Conservation (phyloP, 768 basidiomycete species). For the Krasilnikovozyma curviuscula region DNA sequence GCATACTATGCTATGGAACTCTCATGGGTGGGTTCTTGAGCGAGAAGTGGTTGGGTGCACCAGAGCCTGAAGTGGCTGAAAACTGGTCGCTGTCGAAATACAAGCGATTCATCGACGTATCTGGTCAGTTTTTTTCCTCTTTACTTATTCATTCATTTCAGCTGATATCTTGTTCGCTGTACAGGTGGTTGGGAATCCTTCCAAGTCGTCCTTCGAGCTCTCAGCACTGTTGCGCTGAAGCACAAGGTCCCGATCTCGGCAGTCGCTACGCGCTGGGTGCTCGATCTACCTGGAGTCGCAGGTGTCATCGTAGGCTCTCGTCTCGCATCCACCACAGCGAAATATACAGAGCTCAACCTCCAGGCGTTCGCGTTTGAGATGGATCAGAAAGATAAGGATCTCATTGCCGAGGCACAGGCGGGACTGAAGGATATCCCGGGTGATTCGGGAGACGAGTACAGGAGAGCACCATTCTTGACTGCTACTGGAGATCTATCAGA, state of each 20-base stretch:
- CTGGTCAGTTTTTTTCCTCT: conserved; percentile 1
- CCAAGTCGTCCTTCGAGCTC: conserved; percentile 1
- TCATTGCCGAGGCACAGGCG: conserved; percentile 2
- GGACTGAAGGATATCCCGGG: conserved; percentile 7
- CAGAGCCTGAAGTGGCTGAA: neutral
- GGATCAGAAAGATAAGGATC: neutral
- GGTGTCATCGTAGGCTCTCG: conserved; percentile 7
- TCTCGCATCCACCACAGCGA: neutral
- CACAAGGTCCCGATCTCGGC: conserved; percentile 1
- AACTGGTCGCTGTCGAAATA: conserved; percentile 10
- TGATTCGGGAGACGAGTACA: conserved; percentile 9
- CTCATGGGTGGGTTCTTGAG: conserved; percentile 6
- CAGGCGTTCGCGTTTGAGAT: neutral
- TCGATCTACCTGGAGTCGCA: conserved; percentile 1
- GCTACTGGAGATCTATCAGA: conserved; percentile 6
- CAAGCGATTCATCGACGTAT: conserved; percentile 9
- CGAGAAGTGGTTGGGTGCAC: conserved; percentile 5
- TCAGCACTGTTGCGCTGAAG: neutral
- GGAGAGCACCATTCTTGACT: conserved; percentile 5
- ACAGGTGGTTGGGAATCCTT: too few species aligned
- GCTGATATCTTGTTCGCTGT: neutral
- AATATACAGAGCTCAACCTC: neutral
- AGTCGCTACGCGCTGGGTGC: neutral
- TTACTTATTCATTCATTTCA: too few species aligned
- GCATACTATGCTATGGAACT: conserved; percentile 3